Base-by-base conservation (phyloP, 2,329 filamentous ascomycete genomes). In the Epichloe scottii region DNA sequence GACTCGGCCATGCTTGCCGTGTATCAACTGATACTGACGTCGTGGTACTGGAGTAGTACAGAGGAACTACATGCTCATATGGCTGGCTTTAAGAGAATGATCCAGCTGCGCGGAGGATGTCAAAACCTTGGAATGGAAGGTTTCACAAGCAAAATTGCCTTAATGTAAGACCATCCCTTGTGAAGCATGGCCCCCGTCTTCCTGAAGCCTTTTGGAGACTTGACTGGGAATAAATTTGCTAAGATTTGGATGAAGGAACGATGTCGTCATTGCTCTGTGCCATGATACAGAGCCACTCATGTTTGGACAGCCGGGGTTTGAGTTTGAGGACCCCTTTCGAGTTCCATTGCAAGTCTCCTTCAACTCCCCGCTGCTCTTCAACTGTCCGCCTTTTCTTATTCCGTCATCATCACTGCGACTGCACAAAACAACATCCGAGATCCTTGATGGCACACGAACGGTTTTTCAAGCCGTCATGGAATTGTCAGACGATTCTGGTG, bases 1-100 rank as follows among this genome's bases (percentile, higher is more conserved):
- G 74, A 77, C 54, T 67, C 70, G 34, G 68, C 70, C 4, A 69
- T 78, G 39, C 67, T 74, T 5, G 72, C 67, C 3, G 72, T 76
- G 5, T 61, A 71, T 1, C 75, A 77, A 57, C 66, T 77, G 53
- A 67, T 74, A 21, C 60, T 74, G 23, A 69, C 75, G 44, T 75
- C 76, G 52, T 79, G 76, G 75, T 77, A 76, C 57, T 77, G 74
- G 73, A 73, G 74, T 5, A 69, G 68, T 26, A 68, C 66, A 0
- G 59, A 65, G 38, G 70, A 73, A 53, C 62, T 77, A 11, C 64
- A 67, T 23, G 67, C 68, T 1, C 75, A 78, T 49, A 66, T 77
- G 53, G 60, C 58, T 6, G 74, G 74, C 0, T 63, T 79, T 15
- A 65, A 67, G 53, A 68, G 70, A 46, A 75, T 78, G 71, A 68